Conservation (phyloP, 768 basidiomycete species). For the Phanerodontia chrysosporium region DNA sequence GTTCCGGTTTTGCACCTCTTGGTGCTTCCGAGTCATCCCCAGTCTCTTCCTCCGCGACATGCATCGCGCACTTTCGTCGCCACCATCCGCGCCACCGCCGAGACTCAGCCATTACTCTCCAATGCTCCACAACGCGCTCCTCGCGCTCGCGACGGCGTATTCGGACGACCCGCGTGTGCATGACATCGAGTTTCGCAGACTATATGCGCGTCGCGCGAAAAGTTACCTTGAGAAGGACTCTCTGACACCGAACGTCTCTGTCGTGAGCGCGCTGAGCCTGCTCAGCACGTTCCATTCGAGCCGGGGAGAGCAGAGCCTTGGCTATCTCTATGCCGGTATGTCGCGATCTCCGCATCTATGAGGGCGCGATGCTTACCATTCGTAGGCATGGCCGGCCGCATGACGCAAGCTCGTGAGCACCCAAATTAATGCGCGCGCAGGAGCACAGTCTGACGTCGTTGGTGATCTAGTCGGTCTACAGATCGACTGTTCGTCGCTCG, state of each 20-base stretch:
- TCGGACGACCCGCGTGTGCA: conserved; percentile 34
- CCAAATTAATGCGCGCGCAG: not conserved
- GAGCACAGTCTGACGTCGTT: not conserved
- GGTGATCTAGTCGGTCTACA: conserved; percentile 45
- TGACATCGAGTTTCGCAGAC: conserved; percentile 22
- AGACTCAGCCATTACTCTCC: conserved; percentile 63
- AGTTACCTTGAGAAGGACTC: conserved; percentile 36
- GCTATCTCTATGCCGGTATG: conserved; percentile 40
- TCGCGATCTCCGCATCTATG: not conserved
- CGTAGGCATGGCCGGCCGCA: conserved; percentile 53
- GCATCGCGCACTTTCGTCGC: conserved; percentile 31
- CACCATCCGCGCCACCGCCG: conserved; percentile 24
- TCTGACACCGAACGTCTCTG: conserved; percentile 35
- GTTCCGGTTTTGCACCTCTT: conserved; percentile 37
- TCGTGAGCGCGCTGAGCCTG: conserved; percentile 36
- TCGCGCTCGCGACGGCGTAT: conserved; percentile 39
- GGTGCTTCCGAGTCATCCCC: conserved; percentile 37
- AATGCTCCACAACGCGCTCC: conserved; percentile 65
- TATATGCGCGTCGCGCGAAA: conserved; percentile 36
- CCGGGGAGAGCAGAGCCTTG: conserved; percentile 37
- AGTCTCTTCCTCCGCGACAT: conserved; percentile 39
- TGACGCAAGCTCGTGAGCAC: conserved; percentile 56
- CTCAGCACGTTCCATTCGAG: conserved; percentile 36
- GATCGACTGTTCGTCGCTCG: conserved; percentile 55
- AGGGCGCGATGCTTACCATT: not conserved